Evolutionary conservation across 1,284 basidiomycete species (phyloP).

Genomic region (Apiotrichum sp.): DNA sequence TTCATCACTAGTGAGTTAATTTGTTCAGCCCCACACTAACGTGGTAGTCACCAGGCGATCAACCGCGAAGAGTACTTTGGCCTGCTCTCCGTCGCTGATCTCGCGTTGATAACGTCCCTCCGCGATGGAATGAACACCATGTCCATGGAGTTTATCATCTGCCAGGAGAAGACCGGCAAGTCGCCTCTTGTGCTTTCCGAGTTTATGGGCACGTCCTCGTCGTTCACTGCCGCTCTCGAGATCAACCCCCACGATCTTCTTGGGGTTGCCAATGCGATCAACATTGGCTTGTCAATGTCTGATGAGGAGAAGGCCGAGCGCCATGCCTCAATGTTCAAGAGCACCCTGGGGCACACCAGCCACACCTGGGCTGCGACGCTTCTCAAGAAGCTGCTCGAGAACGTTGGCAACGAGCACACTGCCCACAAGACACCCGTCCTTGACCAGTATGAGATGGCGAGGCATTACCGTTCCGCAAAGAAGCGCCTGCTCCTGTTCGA

Average conservation of each 20-base stretch:
- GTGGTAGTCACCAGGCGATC: slow-evolving; percentile 80
- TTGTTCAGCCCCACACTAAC: slow-evolving; percentile 48
- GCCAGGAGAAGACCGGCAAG: slow-evolving; percentile 70
- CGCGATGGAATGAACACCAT: slow-evolving; percentile 99
- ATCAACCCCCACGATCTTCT: slow-evolving; percentile 52
- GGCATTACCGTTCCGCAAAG: slow-evolving; percentile 63
- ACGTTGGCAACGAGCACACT: slow-evolving; percentile 72
- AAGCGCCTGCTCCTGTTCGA: slow-evolving; percentile 92
- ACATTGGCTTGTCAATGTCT: slow-evolving; percentile 77
- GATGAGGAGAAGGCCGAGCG: slow-evolving; percentile 67
- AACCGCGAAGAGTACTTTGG: slow-evolving; percentile 99
- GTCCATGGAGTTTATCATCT: slow-evolving; percentile 94
- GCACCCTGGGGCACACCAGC: slow-evolving; percentile 88
- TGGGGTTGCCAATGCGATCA: slow-evolving; percentile 91
- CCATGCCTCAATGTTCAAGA: slow-evolving; percentile 72
- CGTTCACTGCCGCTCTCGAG: slow-evolving; percentile 44
- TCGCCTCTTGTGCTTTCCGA: slow-evolving; percentile 88
- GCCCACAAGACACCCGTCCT: slow-evolving; percentile 83
- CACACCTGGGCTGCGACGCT: slow-evolving; percentile 93
- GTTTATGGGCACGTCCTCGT: slow-evolving; percentile 80
- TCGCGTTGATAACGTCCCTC: slow-evolving; percentile 91
- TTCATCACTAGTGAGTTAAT: slow-evolving; percentile 83
- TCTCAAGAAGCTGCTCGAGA: slow-evolving; percentile 78
- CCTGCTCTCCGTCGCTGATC: slow-evolving; percentile 86
- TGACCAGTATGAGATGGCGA: slow-evolving; percentile 58